phyloP scores from a whole-genome alignment of 352 stramenopile species.

The Pilasporangium apinafurcum region DNA sequence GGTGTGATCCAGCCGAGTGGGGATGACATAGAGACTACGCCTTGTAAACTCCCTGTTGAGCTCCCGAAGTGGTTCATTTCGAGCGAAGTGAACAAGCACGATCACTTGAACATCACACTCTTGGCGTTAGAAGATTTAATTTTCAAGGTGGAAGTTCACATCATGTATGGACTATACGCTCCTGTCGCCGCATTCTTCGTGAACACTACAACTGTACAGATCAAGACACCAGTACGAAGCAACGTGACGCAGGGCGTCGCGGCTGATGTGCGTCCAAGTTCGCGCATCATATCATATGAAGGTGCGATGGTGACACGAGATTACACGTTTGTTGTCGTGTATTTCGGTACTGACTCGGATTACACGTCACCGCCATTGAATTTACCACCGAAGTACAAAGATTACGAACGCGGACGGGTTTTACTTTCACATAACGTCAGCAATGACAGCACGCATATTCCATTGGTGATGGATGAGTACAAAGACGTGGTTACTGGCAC shows the following conservation, averaged over 20 bases:
- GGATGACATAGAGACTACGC: constrained; percentile 80
- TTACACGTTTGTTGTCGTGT: constrained; percentile 90
- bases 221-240: constrained; percentile 67
- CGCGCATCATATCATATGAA: constrained; percentile 82
- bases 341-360: constrained; percentile 56
- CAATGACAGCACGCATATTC: constrained; percentile 45
- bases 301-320: constrained; percentile 63
- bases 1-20: constrained; percentile 45
- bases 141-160: constrained; percentile 94
- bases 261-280: constrained; percentile 66
- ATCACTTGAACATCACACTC: constrained; percentile 92
- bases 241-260: constrained; percentile 65
- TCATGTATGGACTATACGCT: constrained; percentile 92
- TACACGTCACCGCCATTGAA: constrained; percentile 87
- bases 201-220: constrained; percentile 85
- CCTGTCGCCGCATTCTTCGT: constrained; percentile 86
- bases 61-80: constrained; percentile 91
- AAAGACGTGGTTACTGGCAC: constrained; percentile 41
- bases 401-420: constrained; percentile 90
- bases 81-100: constrained; percentile 88
- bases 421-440: constrained; percentile 92
- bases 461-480: constrained; percentile 73
- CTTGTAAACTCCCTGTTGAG: constrained; percentile 87
- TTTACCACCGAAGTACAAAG: constrained; percentile 91
- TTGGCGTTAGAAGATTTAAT: constrained; percentile 93